Conservation (phyloP, 805 yeast species). For the Teunomyces atbi region DNA sequence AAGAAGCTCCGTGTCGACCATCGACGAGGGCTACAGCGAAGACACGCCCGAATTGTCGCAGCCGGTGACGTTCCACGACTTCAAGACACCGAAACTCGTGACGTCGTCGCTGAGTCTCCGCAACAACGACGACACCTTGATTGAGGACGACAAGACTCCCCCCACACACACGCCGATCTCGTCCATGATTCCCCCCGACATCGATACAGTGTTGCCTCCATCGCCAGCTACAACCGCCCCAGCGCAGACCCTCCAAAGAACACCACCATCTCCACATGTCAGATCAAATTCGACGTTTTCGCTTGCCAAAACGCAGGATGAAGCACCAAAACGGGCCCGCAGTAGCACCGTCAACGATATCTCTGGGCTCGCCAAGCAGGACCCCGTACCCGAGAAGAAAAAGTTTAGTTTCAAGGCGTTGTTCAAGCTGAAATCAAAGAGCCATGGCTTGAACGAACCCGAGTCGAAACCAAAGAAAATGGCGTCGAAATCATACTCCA, state of each 20-base stretch:
- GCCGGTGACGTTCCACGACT: conserved; percentile 24
- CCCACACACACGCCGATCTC: background rate
- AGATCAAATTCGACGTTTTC: conserved; percentile 9
- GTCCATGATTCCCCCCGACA: conserved; percentile 1
- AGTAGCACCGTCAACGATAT: conserved; percentile 12
- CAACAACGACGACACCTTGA: conserved; percentile 26
- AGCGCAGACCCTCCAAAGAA: background rate
- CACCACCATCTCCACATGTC: conserved; percentile 4
- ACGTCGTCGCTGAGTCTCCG: background rate
- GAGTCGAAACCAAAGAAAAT: conserved; percentile 11
- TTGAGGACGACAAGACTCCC: conserved; percentile 14
- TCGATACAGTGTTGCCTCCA: background rate
- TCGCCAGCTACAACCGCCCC: background rate
- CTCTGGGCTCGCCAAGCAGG: conserved; percentile 1
- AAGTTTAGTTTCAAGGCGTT: conserved; percentile 39
- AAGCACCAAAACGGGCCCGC: conserved; percentile 5
- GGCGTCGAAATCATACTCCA: conserved; percentile 27
- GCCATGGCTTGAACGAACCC: conserved; percentile 20
- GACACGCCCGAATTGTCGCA: conserved; percentile 25
- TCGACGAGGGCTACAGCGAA: conserved; percentile 21
- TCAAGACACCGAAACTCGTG: conserved; percentile 8
- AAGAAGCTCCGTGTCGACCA: conserved; percentile 18
- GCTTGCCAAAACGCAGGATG: background rate
- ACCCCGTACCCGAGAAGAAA: conserved; percentile 18
- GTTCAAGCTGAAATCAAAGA: conserved; percentile 37